phyloP scores from a whole-genome alignment of 1,139 yeast genomes.

The Blastobotrys persicus region DNA sequence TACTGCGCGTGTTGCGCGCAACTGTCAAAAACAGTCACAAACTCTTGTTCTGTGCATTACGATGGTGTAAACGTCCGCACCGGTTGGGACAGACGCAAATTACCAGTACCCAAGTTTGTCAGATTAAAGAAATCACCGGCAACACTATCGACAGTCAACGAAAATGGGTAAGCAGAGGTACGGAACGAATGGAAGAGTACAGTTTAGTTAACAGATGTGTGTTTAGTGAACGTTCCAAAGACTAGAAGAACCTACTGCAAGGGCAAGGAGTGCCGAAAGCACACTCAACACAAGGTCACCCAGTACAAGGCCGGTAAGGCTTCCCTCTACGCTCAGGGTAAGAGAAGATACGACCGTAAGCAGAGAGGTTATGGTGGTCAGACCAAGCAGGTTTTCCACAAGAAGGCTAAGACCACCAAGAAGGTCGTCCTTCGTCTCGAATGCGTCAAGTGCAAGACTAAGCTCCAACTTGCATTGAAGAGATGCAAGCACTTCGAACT shows the following conservation, averaged over 20 bases:
- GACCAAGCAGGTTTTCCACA: slow-evolving; percentile 99
- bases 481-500: slow-evolving; percentile 99
- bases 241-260: slow-evolving; percentile 99
- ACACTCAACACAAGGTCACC: slow-evolving; percentile 99
- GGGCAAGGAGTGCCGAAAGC: slow-evolving; percentile 98
- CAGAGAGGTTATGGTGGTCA: slow-evolving; percentile 99
- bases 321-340: slow-evolving; percentile 98
- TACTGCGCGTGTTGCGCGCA: neutral
- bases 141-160: slow-evolving; percentile 6
- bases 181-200: neutral
- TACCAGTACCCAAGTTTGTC: neutral
- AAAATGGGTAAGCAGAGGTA: slow-evolving; percentile 3
- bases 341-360: slow-evolving; percentile 99
- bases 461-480: slow-evolving; percentile 96
- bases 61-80: neutral
- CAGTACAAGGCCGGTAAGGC: slow-evolving; percentile 99
- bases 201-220: neutral
- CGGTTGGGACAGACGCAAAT: neutral
- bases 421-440: slow-evolving; percentile 99
- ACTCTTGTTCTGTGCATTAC: neutral
- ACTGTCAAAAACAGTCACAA: neutral
- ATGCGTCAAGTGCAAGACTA: slow-evolving; percentile 98
- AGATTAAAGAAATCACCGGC: slow-evolving; percentile 4
- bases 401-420: slow-evolving; percentile 99
- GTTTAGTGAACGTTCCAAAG: slow-evolving; percentile 98